These are phyloP conservation scores for Carpinus viminea DNA, from an alignment of 306 rosid species.

Conservation along the genomic window DNA sequence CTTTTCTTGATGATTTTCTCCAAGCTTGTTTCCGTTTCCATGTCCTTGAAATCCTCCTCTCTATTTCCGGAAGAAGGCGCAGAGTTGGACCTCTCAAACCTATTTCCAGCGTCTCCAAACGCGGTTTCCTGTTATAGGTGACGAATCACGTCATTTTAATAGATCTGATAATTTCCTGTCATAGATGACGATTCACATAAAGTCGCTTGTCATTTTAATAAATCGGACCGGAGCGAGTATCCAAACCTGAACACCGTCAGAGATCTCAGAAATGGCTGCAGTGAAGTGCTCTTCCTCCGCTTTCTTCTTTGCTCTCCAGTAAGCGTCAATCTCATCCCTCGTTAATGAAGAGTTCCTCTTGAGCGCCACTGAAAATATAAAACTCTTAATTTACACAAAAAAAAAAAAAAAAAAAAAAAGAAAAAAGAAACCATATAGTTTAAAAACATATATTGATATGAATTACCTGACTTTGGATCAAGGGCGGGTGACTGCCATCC, in stretches of 20 bases:
- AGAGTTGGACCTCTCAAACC: slow-evolving; percentile 39
- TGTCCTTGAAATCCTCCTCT: slow-evolving; percentile 16
- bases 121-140: slow-evolving; percentile 14
- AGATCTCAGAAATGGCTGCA: slow-evolving; percentile 34
- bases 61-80: slow-evolving; percentile 23
- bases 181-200: too few relatives aligned
- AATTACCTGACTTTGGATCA: slow-evolving; percentile 56
- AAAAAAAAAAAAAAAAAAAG: too few relatives aligned
- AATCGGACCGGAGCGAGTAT: too few relatives aligned
- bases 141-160: too few relatives aligned
- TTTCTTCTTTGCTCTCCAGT: slow-evolving; percentile 56
- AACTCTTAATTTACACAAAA: too few relatives aligned
- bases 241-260: slow-evolving; percentile 41
- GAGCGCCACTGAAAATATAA: slow-evolving; percentile 25
- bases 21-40: slow-evolving; percentile 34
- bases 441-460: too few relatives aligned
- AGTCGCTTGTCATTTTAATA: too few relatives aligned
- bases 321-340: slow-evolving; percentile 58
- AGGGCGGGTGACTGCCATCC: slow-evolving; percentile 61
- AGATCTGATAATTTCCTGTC: too few relatives aligned
- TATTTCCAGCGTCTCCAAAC: slow-evolving; percentile 22
- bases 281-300: slow-evolving; percentile 54
- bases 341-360: slow-evolving; percentile 59
- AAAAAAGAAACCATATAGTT: too few relatives aligned
- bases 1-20: slow-evolving; percentile 47